phyloP scores from a whole-genome alignment of 257 asterid species.

The Fraxinus americana region DNA sequence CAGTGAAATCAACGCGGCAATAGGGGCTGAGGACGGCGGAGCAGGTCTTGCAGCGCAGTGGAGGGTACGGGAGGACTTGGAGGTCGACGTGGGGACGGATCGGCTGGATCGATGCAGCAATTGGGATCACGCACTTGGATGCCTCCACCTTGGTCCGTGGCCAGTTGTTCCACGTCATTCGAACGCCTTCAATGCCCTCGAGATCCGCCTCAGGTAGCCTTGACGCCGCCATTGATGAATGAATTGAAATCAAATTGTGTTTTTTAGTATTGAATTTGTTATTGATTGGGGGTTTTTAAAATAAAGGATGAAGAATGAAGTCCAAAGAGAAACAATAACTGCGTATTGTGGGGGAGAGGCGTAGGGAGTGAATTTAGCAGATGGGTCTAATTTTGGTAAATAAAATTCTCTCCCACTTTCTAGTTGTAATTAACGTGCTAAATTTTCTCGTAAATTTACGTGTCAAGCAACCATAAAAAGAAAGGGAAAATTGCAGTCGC shows the following conservation, averaged over 20 bases:
- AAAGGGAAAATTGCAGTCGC: too few species aligned
- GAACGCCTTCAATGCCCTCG: slow-evolving; percentile 90
- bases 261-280: background rate
- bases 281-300: background rate
- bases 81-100: slow-evolving; percentile 84
- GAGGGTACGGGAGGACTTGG: slow-evolving; percentile 65
- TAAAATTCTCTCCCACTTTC: background rate
- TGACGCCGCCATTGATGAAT: slow-evolving; percentile 60
- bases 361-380: background rate
- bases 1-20: slow-evolving; percentile 81
- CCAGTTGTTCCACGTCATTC: slow-evolving; percentile 94
- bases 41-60: slow-evolving; percentile 93
- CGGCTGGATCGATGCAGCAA: slow-evolving; percentile 89
- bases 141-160: slow-evolving; percentile 94
- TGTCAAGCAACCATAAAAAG: too few species aligned
- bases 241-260: background rate
- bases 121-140: slow-evolving; percentile 96
- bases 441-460: too few species aligned
- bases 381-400: background rate
- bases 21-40: slow-evolving; percentile 74
- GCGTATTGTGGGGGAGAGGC: background rate
- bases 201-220: slow-evolving; percentile 85
- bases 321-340: background rate
- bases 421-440: background rate
- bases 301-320: background rate